phyloP scores from a whole-genome alignment of 2,329 filamentous ascomycete genomes.

The Fusarium musae region DNA sequence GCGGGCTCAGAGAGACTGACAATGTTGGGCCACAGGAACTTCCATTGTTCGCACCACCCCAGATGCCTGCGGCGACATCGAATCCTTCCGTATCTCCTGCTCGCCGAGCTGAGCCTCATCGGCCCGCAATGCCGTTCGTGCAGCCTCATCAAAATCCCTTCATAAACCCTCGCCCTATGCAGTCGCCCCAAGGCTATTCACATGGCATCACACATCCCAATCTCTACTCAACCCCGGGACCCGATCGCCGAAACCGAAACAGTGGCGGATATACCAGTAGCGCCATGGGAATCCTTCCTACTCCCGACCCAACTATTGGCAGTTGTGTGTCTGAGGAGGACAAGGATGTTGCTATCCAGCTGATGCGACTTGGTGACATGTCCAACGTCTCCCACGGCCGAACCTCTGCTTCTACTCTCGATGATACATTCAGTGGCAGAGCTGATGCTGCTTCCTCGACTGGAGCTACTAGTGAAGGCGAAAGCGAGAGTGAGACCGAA shows the following conservation, averaged over 20 bases:
- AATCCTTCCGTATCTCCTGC: conserved; percentile 96
- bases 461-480: conserved; percentile 83
- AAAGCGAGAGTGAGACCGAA: conserved; percentile 73
- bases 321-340: conserved; percentile 97
- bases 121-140: conserved; percentile 79
- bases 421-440: conserved; percentile 91
- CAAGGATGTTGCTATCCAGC: conserved; percentile 92
- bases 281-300: conserved; percentile 75
- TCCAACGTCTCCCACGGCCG: conserved; percentile 93
- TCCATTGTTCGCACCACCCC: conserved; percentile 91
- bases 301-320: conserved; percentile 95
- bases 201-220: conserved; percentile 59
- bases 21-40: conserved; percentile 74
- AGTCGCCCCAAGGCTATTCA: conserved; percentile 83
- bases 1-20: conserved; percentile 44
- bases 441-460: conserved; percentile 88
- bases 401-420: conserved; percentile 90
- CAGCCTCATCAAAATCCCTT: conserved; percentile 83
- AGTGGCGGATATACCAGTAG: conserved; percentile 66
- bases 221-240: conserved; percentile 71
- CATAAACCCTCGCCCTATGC: conserved; percentile 78
- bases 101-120: conserved; percentile 78
- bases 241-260: conserved; percentile 74
- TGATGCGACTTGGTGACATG: conserved; percentile 95
- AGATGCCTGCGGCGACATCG: conserved; percentile 94